These are phyloP conservation scores for Tolypocladium guangdongense DNA, from an alignment of 2,329 filamentous ascomycete species.

Conservation along the genomic window DNA sequence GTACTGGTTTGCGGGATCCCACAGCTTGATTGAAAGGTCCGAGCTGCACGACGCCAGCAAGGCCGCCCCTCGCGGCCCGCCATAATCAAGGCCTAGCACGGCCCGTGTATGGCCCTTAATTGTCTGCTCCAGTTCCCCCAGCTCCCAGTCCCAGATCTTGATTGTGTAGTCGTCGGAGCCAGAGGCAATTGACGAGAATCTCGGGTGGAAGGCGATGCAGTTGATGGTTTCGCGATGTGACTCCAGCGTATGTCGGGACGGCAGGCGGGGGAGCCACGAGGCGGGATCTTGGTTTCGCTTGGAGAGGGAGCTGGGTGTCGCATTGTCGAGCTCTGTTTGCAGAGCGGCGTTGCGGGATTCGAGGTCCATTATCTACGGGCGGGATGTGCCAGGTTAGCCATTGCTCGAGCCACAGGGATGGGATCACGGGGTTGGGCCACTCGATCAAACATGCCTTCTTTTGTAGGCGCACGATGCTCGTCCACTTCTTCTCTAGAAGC, in stretches of 20 bases:
- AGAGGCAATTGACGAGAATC: conserved; percentile 82
- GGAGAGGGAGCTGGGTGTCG: conserved; percentile 65
- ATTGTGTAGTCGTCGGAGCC: conserved; percentile 89
- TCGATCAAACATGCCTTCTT: conserved; percentile 59
- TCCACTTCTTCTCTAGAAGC: conserved; percentile 96
- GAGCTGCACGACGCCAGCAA: conserved; percentile 55
- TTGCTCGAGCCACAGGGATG: too few relatives aligned
- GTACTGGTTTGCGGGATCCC: conserved; percentile 84
- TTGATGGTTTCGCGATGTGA: conserved; percentile 74
- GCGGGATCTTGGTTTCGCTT: conserved; percentile 73
- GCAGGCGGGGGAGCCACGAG: conserved; percentile 76
- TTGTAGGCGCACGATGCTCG: conserved; percentile 83
- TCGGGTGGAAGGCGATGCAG: conserved; percentile 83
- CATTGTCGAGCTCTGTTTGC: conserved; percentile 75
- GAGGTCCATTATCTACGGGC: conserved; percentile 74
- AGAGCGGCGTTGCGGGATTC: conserved; percentile 63
- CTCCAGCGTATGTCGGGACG: conserved; percentile 71
- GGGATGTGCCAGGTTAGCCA: neutral
- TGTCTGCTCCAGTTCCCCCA: conserved; percentile 81
- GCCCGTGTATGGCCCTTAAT: conserved; percentile 87
- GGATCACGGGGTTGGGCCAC: neutral
- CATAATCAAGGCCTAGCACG: conserved; percentile 82
- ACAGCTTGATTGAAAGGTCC: conserved; percentile 88
- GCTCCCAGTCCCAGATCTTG: conserved; percentile 96
- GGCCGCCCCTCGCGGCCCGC: conserved; percentile 69